Percentiles rank a stretch among this genome's conserved stretches.
Evolutionary conservation across 2,329 filamentous ascomycete species (phyloP).

Genomic region (Penicillium thymicola): DNA sequence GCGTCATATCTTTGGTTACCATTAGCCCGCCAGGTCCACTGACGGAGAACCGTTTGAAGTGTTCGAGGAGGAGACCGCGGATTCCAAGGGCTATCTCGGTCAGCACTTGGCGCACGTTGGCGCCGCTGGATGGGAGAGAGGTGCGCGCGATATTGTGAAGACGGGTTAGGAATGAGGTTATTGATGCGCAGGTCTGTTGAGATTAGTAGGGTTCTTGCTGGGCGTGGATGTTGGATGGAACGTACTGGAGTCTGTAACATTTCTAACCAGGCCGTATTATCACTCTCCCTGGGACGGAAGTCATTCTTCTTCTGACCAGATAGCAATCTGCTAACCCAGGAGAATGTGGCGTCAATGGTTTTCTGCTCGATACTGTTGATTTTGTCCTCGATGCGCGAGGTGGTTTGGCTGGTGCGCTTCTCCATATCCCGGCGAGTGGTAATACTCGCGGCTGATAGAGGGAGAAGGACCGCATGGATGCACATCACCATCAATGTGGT

Average conservation of each 20-base stretch:
- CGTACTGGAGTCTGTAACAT: conserved; percentile 70
- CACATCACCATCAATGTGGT: conserved; percentile 92
- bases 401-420: conserved; percentile 69
- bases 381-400: conserved; percentile 79
- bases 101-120: conserved; percentile 77
- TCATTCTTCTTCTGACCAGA: conserved; percentile 80
- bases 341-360: conserved; percentile 68
- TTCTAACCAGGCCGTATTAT: conserved; percentile 58
- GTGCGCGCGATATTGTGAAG: conserved; percentile 61
- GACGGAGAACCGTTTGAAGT: conserved; percentile 91
- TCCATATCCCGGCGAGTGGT: conserved; percentile 89
- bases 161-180: conserved; percentile 74
- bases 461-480: conserved; percentile 84
- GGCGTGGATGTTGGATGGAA: background rate
- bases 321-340: conserved; percentile 72
- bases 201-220: background rate
- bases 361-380: conserved; percentile 68
- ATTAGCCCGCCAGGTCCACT: conserved; percentile 91
- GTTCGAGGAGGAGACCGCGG: conserved; percentile 76
- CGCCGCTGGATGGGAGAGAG: conserved; percentile 62
- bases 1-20: conserved; percentile 93
- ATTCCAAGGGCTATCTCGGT: conserved; percentile 80
- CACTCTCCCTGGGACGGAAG: conserved; percentile 81
- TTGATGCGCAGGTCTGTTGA: conserved; percentile 66
- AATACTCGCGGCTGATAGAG: conserved; percentile 82